Percentiles rank a stretch among this genome's conserved stretches.
Evolutionary conservation across 495 filamentous ascomycete genomes (phyloP).

Genomic region (Daldinia bambusicola): DNA sequence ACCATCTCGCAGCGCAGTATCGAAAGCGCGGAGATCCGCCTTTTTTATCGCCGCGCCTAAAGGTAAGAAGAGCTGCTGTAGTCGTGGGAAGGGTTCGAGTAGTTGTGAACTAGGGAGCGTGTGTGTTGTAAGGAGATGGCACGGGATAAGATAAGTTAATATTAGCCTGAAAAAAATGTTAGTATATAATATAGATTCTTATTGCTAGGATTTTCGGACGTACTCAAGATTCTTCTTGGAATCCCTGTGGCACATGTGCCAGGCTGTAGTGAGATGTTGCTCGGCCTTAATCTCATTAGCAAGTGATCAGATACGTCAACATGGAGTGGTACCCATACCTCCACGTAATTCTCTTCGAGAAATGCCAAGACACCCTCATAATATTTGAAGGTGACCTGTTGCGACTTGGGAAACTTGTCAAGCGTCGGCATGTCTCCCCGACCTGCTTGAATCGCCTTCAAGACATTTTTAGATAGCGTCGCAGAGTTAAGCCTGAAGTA

Average conservation of each 20-base stretch:
- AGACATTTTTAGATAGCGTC: conserved; percentile 87
- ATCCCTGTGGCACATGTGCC: conserved; percentile 75
- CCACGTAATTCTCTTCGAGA: conserved; percentile 87
- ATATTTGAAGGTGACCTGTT: conserved; percentile 96
- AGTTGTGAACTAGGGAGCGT: conserved; percentile 77
- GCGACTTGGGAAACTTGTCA: conserved; percentile 80
- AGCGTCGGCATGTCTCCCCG: conserved; percentile 78
- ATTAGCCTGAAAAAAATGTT: conserved; percentile 71
- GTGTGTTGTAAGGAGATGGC: conserved; percentile 86
- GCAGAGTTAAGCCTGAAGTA: conserved; percentile 96
- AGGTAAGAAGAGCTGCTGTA: conserved; percentile 80
- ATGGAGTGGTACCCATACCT: conserved; percentile 59
- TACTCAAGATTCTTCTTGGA: conserved; percentile 82
- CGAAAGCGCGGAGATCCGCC: conserved; percentile 86
- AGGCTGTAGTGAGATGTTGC: conserved; percentile 79
- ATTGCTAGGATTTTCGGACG: conserved; percentile 40
- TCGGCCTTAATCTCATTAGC: conserved; percentile 70
- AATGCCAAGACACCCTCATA: conserved; percentile 91
- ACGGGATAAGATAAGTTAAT: conserved; percentile 94
- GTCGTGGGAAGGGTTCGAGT: conserved; percentile 77
- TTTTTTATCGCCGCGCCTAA: conserved; percentile 78
- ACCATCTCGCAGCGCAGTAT: conserved; percentile 78
- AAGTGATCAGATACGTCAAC: background rate
- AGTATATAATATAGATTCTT: conserved; percentile 27
- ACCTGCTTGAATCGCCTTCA: conserved; percentile 80